phyloP scores from a whole-genome alignment of 768 basidiomycete genomes.

The Mrakia gelida region DNA sequence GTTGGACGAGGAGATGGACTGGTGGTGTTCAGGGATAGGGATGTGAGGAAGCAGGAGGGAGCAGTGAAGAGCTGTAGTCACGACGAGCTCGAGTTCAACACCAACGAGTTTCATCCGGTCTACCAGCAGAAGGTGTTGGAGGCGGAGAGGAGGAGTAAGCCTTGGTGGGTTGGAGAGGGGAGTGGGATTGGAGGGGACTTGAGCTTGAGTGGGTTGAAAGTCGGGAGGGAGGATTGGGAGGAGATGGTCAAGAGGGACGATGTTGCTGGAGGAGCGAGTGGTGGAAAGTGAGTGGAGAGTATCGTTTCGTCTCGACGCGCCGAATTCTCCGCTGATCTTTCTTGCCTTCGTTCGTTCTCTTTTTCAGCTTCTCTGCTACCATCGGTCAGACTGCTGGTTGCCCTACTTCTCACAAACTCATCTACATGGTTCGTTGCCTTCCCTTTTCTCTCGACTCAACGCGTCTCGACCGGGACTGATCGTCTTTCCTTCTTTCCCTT shows the following conservation, averaged over 20 bases:
- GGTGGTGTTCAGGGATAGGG: slow-evolving; percentile 72
- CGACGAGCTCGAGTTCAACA: slow-evolving; percentile 65
- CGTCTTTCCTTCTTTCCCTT: slow-evolving; percentile 46
- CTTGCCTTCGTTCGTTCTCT: slow-evolving; percentile 27
- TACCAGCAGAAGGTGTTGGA: not conserved
- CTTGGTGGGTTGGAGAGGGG: slow-evolving; percentile 22
- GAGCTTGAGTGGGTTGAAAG: slow-evolving; percentile 37
- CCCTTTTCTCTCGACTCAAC: not conserved
- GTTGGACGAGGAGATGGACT: slow-evolving; percentile 45
- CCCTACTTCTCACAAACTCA: slow-evolving; percentile 65
- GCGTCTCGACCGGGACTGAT: not conserved
- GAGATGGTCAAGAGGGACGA: not conserved
- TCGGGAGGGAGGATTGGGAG: slow-evolving; percentile 19
- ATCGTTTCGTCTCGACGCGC: not conserved
- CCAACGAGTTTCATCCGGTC: slow-evolving; percentile 50
- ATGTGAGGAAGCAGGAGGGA: slow-evolving; percentile 52
- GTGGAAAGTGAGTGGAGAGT: not conserved
- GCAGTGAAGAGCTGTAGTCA: slow-evolving; percentile 59
- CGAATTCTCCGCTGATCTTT: not conserved
- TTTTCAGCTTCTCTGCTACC: slow-evolving; percentile 57
- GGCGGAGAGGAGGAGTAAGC: not conserved
- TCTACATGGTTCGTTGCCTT: slow-evolving; percentile 42
- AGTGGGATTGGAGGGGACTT: slow-evolving; percentile 48
- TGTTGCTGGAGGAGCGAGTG: slow-evolving; percentile 47
- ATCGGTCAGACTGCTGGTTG: slow-evolving; percentile 72